Evolutionary conservation across 2,329 filamentous ascomycete species (phyloP).

Genomic region (Talaromyces albobiverticillius): DNA sequence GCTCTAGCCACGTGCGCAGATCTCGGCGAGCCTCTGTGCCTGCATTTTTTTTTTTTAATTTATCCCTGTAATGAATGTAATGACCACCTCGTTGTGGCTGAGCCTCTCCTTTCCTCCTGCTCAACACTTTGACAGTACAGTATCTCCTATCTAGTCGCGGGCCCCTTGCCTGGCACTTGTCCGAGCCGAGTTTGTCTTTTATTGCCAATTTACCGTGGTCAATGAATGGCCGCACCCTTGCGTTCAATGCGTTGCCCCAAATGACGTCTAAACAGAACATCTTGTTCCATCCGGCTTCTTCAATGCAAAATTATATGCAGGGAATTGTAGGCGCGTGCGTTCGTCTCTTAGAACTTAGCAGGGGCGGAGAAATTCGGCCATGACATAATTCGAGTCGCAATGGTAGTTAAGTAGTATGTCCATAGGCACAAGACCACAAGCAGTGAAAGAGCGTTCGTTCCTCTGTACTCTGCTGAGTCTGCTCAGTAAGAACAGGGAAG

Average conservation of each 20-base stretch:
- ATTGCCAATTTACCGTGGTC: background rate
- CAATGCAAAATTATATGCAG: too few relatives aligned
- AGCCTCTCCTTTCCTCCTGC: background rate
- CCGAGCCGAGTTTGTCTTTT: background rate
- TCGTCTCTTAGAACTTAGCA: too few relatives aligned
- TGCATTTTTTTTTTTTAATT: background rate
- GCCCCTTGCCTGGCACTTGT: background rate
- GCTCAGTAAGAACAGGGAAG: background rate
- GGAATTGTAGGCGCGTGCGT: too few relatives aligned
- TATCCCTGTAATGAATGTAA: background rate
- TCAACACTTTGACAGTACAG: background rate
- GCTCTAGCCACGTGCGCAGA: constrained; percentile 8
- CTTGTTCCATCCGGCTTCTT: too few relatives aligned
- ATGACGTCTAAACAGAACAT: background rate
- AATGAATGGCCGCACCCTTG: constrained; percentile 1
- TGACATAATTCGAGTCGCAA: too few relatives aligned
- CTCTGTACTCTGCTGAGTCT: too few relatives aligned
- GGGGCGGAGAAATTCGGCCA: too few relatives aligned
- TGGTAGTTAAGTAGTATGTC: too few relatives aligned
- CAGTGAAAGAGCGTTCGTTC: too few relatives aligned
- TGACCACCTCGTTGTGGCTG: too few relatives aligned
- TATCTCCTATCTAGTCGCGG: background rate
- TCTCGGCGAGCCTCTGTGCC: background rate
- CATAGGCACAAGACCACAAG: too few relatives aligned
- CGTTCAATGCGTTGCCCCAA: background rate